Conservation (phyloP, 441 rosid genomes). For the Hura crepitans region DNA sequence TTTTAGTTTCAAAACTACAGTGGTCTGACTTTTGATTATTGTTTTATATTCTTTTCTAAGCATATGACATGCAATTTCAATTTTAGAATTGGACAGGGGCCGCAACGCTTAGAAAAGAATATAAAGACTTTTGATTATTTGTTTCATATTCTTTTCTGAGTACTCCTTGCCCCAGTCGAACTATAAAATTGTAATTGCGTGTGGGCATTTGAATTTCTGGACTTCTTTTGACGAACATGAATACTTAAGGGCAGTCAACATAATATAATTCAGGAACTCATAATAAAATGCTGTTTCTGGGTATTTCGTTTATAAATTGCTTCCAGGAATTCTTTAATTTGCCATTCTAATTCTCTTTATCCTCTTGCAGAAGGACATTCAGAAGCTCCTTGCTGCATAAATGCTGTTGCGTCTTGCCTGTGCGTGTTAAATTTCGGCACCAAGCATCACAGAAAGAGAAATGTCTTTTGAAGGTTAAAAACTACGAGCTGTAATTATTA, state of each 20-base stretch:
- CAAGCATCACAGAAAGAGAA: slow-evolving; percentile 7
- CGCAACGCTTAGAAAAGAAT: too few relatives aligned
- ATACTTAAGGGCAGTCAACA: not conserved
- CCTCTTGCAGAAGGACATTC: slow-evolving; percentile 60
- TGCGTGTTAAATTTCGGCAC: slow-evolving; percentile 10
- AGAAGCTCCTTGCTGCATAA: slow-evolving; percentile 59
- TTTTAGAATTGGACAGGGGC: too few relatives aligned
- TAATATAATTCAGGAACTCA: not conserved
- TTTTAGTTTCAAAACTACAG: not conserved
- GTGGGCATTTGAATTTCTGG: not conserved
- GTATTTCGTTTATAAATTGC: not conserved
- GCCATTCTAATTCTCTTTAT: not conserved
- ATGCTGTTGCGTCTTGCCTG: slow-evolving; percentile 4
- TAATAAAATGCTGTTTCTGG: not conserved
- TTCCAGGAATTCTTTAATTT: not conserved
- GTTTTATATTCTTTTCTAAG: not conserved
- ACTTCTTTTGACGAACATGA: not conserved
- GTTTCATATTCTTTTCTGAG: not conserved
- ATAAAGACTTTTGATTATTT: not conserved
- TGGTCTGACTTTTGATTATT: not conserved
- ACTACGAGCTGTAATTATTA: not conserved
- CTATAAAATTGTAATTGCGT: not conserved
- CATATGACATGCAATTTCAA: too few relatives aligned
- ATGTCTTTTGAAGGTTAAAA: not conserved
- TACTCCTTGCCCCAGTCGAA: not conserved